Percentiles rank a stretch among this genome's conserved stretches.
phyloP scores from a whole-genome alignment of 768 basidiomycete genomes.

The Pilatotrama ljubarskyi region DNA sequence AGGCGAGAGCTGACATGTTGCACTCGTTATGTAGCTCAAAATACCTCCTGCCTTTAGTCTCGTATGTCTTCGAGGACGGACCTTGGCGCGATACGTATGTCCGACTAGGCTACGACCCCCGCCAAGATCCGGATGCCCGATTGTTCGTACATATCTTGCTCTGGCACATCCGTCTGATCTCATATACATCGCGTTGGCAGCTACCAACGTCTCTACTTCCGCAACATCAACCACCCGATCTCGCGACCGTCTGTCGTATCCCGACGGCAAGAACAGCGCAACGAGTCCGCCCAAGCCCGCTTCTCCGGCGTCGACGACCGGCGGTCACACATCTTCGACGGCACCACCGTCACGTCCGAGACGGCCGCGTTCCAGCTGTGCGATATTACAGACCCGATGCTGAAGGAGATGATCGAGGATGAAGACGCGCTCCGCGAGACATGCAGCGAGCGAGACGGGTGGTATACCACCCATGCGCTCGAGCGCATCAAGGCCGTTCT shows the following conservation, averaged over 20 bases:
- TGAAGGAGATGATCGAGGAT: slow-evolving; percentile 78
- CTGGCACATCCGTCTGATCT: background rate
- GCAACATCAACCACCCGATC: slow-evolving; percentile 82
- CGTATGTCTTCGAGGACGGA: slow-evolving; percentile 91
- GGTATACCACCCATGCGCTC: slow-evolving; percentile 77
- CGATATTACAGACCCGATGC: slow-evolving; percentile 86
- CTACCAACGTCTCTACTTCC: slow-evolving; percentile 90
- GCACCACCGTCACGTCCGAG: slow-evolving; percentile 73
- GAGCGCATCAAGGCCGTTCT: slow-evolving; percentile 84
- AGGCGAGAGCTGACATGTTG: background rate
- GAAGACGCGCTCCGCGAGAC: slow-evolving; percentile 64
- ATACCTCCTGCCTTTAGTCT: slow-evolving; percentile 72
- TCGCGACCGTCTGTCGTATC: slow-evolving; percentile 73
- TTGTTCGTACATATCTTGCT: slow-evolving; percentile 60
- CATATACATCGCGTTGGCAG: slow-evolving; percentile 41
- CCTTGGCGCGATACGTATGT: slow-evolving; percentile 92
- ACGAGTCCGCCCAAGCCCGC: slow-evolving; percentile 39
- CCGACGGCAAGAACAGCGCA: slow-evolving; percentile 60
- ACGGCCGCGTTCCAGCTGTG: slow-evolving; percentile 93
- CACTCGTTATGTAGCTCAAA: slow-evolving; percentile 59
- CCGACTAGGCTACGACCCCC: slow-evolving; percentile 87
- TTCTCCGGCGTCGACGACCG: slow-evolving; percentile 25
- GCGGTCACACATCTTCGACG: slow-evolving; percentile 86
- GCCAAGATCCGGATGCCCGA: slow-evolving; percentile 67
- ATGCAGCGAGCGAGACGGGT: slow-evolving; percentile 86